These are phyloP conservation scores for Penicillium griseofulvum DNA, from an alignment of 2,329 filamentous ascomycete genomes.

Conservation along the genomic window DNA sequence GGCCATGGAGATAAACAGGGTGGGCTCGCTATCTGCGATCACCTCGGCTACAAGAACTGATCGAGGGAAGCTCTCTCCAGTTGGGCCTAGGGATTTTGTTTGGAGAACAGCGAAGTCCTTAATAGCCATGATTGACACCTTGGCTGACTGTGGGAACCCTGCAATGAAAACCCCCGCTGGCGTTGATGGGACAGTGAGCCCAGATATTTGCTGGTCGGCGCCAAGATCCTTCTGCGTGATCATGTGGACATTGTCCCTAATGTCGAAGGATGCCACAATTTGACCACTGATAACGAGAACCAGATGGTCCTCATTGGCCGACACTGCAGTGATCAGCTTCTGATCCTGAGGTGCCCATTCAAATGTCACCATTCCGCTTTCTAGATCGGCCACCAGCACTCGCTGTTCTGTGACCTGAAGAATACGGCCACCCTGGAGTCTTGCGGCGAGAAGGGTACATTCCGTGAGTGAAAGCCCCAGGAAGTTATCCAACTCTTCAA, in stretches of 20 bases:
- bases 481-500: slow-evolving; percentile 82
- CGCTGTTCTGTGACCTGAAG: slow-evolving; percentile 72
- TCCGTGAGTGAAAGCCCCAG: slow-evolving; percentile 66
- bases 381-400: slow-evolving; percentile 61
- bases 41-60: slow-evolving; percentile 78
- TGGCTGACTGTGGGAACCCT: slow-evolving; percentile 83
- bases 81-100: slow-evolving; percentile 61
- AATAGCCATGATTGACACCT: slow-evolving; percentile 71
- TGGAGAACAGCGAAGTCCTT: slow-evolving; percentile 64
- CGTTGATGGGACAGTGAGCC: slow-evolving; percentile 69
- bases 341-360: slow-evolving; percentile 47
- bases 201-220: slow-evolving; percentile 75
- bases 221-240: slow-evolving; percentile 61
- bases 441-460: slow-evolving; percentile 69
- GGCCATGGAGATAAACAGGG: slow-evolving; percentile 83
- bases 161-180: slow-evolving; percentile 68
- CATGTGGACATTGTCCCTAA: slow-evolving; percentile 58
- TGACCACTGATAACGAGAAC: slow-evolving; percentile 74
- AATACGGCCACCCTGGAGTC: slow-evolving; percentile 61
- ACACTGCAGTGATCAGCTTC: slow-evolving; percentile 70
- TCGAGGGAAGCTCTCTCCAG: slow-evolving; percentile 75
- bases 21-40: slow-evolving; percentile 64
- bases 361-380: slow-evolving; percentile 46
- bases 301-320: slow-evolving; percentile 67
- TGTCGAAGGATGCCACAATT: slow-evolving; percentile 66